Percentiles rank a stretch among this genome's conserved stretches.
These are phyloP conservation scores for Xylaria sp. DNA, from an alignment of 2,329 filamentous ascomycete genomes.

Conservation along the genomic window DNA sequence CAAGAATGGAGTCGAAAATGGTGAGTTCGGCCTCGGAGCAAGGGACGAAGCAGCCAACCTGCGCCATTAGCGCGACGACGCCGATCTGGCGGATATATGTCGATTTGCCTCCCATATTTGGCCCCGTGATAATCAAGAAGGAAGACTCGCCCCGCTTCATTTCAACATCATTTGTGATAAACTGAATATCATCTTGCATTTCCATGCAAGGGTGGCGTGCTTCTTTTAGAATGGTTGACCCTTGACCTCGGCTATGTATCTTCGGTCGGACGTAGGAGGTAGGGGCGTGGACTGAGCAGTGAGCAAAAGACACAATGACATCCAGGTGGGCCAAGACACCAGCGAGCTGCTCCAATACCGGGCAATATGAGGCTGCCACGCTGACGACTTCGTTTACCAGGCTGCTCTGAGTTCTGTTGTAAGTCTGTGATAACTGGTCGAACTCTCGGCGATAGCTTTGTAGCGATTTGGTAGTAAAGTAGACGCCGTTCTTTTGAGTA, in stretches of 20 bases:
- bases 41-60: conserved; percentile 95
- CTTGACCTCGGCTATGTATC: conserved; percentile 86
- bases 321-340: conserved; percentile 91
- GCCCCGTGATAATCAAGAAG: conserved; percentile 95
- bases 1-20: conserved; percentile 96
- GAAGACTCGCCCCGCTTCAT: conserved; percentile 79
- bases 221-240: conserved; percentile 88
- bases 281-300: conserved; percentile 90
- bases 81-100: conserved; percentile 98
- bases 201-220: conserved; percentile 97
- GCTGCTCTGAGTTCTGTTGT: conserved; percentile 91
- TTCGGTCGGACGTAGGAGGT: conserved; percentile 89
- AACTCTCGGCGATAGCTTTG: conserved; percentile 85
- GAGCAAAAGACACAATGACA: conserved; percentile 91
- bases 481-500: conserved; percentile 98
- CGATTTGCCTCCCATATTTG: conserved; percentile 99
- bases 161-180: conserved; percentile 96
- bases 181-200: conserved; percentile 97
- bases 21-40: conserved; percentile 89
- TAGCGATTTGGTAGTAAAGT: conserved; percentile 88
- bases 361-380: conserved; percentile 93
- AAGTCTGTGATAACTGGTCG: conserved; percentile 91
- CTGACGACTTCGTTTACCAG: conserved; percentile 91
- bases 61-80: conserved; percentile 95
- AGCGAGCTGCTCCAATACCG: conserved; percentile 87